Evolutionary conservation across 495 filamentous ascomycete genomes (phyloP).

Genomic region (Xylaria sp.): DNA sequence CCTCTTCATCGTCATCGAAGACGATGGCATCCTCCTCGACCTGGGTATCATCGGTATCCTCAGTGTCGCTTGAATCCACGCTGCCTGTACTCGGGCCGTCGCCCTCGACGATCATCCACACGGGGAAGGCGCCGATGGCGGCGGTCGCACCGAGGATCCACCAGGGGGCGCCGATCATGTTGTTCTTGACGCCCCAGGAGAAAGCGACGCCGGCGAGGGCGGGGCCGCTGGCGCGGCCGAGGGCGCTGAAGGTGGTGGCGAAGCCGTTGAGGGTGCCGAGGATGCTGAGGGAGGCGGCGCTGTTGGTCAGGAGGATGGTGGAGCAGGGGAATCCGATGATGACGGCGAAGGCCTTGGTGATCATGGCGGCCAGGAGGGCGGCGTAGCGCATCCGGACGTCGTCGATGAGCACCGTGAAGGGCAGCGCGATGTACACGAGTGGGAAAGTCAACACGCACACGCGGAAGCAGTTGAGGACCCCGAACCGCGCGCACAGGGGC

Average conservation of each 20-base stretch:
- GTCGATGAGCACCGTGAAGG: conserved; percentile 72
- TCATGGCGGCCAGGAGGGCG: conserved; percentile 62
- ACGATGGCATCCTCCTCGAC: conserved; percentile 29
- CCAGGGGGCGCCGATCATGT: conserved; percentile 79
- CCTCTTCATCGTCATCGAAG: conserved; percentile 27
- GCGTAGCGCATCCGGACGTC: conserved; percentile 47
- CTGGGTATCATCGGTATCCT: conserved; percentile 28
- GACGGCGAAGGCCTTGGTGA: conserved; percentile 70
- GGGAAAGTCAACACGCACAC: conserved; percentile 66
- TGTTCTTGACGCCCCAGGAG: conserved; percentile 71
- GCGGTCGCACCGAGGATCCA: conserved; percentile 72
- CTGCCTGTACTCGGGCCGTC: conserved; percentile 43
- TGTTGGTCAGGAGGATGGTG: conserved; percentile 91
- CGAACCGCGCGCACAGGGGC: conserved; percentile 67
- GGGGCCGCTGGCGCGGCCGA: conserved; percentile 81
- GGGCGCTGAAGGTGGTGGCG: conserved; percentile 76
- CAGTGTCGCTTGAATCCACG: conserved; percentile 32
- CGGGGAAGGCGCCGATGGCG: conserved; percentile 67
- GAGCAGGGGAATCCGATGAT: conserved; percentile 88
- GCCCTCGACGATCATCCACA: conserved; percentile 75
- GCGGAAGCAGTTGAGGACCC: conserved; percentile 73
- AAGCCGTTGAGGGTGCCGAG: conserved; percentile 92
- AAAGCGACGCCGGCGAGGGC: conserved; percentile 70
- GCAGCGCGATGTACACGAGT: conserved; percentile 73
- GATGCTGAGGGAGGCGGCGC: conserved; percentile 72